Conservation (phyloP, 805 yeast species). For the Diddensiella santjacobensis region DNA sequence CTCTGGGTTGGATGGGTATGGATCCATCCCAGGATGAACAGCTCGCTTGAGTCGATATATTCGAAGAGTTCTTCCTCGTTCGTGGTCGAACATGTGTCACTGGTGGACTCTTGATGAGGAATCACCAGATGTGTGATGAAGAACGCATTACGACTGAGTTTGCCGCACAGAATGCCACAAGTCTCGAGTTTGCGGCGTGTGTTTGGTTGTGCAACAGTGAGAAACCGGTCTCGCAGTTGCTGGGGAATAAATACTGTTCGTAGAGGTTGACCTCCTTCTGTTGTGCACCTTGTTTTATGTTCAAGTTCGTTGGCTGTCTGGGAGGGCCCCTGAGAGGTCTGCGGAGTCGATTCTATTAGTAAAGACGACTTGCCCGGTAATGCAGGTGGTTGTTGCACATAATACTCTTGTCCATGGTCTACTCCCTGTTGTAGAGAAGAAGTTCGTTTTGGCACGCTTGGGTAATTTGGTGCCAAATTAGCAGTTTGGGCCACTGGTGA, state of each 20-base stretch:
- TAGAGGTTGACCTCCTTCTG: conserved; percentile 56
- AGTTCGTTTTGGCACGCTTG: background rate
- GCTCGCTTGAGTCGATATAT: conserved; percentile 49
- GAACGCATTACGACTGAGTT: conserved; percentile 56
- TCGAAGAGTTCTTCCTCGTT: conserved; percentile 58
- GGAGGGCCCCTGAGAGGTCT: background rate
- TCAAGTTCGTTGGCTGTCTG: conserved; percentile 10
- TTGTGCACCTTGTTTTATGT: conserved; percentile 33
- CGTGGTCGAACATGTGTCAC: conserved; percentile 58
- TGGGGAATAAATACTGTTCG: conserved; percentile 51
- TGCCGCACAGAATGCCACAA: conserved; percentile 65
- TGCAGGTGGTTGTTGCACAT: background rate
- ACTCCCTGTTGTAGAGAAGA: background rate
- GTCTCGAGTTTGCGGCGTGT: conserved; percentile 54
- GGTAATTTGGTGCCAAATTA: background rate
- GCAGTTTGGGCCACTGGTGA: background rate
- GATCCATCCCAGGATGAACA: conserved; percentile 70
- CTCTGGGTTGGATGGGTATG: conserved; percentile 73
- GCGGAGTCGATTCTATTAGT: background rate
- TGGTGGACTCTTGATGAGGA: conserved; percentile 60
- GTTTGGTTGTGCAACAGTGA: conserved; percentile 46
- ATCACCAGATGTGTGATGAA: conserved; percentile 58
- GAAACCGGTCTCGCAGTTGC: conserved; percentile 41
- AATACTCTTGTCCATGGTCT: background rate
- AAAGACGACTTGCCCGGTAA: background rate